Evolutionary conservation across 768 basidiomycete species (phyloP).

Genomic region (Cystofilobasidium ferigula): DNA sequence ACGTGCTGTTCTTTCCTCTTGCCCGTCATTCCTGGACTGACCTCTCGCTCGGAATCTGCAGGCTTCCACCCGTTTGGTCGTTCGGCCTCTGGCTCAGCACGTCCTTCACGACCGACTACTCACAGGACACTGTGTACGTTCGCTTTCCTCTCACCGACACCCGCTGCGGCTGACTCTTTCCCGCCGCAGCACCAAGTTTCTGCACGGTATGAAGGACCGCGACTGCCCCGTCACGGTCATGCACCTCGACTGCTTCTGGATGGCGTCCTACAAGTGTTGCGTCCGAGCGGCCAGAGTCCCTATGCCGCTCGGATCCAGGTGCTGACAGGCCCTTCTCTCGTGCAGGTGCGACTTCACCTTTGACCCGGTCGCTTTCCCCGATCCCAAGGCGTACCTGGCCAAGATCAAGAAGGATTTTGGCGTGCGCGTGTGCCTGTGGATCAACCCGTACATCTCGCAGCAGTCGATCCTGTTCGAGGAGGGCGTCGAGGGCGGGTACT

Average conservation of each 20-base stretch:
- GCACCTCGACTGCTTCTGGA: conserved; percentile 40
- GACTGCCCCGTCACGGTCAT: conserved; percentile 51
- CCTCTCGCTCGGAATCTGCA: background rate
- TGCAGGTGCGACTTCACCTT: conserved; percentile 48
- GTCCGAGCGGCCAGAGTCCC: conserved; percentile 9
- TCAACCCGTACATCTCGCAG: conserved; percentile 57
- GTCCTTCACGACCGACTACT: conserved; percentile 57
- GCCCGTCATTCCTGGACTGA: no score
- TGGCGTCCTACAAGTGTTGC: conserved; percentile 35
- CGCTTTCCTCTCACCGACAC: conserved; percentile 26
- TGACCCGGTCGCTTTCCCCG: conserved; percentile 63
- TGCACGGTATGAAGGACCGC: conserved; percentile 53
- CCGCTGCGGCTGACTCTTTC: background rate
- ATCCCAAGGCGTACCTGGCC: conserved; percentile 52
- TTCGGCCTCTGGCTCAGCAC: conserved; percentile 70
- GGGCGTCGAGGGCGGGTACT: conserved; percentile 55
- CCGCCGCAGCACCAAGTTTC: conserved; percentile 39
- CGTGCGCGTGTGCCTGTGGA: conserved; percentile 63
- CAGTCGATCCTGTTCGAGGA: conserved; percentile 51
- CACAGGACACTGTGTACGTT: conserved; percentile 56
- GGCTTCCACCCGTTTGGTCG: conserved; percentile 56
- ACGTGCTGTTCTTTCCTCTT: background rate
- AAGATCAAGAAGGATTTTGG: conserved; percentile 43
- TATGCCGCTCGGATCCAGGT: background rate
- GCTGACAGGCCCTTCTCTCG: background rate